Percentiles rank a stretch among this genome's conserved stretches.
Evolutionary conservation across 1,284 basidiomycete genomes (phyloP).

Genomic region (Pseudozyma thailandica): DNA sequence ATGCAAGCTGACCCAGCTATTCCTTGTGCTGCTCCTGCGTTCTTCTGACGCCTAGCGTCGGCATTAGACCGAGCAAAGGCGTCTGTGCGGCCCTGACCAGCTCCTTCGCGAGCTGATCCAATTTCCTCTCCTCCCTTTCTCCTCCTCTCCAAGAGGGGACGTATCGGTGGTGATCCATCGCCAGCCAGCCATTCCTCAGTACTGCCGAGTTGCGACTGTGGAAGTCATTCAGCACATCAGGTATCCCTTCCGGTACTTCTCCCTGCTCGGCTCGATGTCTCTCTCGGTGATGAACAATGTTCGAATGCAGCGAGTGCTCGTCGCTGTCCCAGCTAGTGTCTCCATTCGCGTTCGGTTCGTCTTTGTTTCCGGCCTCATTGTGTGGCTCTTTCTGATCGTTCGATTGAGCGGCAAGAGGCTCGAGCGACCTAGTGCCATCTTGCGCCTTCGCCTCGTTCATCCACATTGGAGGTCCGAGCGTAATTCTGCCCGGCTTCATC

Average conservation of each 20-base stretch:
- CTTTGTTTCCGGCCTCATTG: no score
- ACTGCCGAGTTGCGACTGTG: constrained; percentile 31
- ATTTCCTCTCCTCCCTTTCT: background rate
- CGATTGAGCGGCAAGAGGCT: background rate
- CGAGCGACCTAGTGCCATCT: background rate
- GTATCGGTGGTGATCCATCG: constrained; percentile 26
- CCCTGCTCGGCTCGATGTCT: background rate
- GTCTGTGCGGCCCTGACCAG: constrained; percentile 4
- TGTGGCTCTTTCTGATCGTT: no score
- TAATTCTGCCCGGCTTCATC: constrained; percentile 23
- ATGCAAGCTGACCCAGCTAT: no score
- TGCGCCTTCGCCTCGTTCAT: background rate
- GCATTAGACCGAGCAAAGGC: background rate
- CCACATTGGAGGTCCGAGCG: constrained; percentile 5
- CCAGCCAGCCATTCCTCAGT: constrained; percentile 40
- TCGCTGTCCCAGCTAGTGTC: constrained; percentile 14
- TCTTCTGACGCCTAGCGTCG: background rate
- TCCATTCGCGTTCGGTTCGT: background rate
- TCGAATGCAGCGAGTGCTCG: constrained; percentile 25
- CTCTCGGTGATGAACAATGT: background rate
- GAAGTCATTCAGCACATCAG: constrained; percentile 18
- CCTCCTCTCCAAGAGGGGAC: background rate
- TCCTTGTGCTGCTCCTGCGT: no score
- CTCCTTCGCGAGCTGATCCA: constrained; percentile 1
- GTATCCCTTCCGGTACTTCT: background rate